Conservation (phyloP, 2,329 filamentous ascomycete genomes). For the Graphiopsis chlorocephala region DNA sequence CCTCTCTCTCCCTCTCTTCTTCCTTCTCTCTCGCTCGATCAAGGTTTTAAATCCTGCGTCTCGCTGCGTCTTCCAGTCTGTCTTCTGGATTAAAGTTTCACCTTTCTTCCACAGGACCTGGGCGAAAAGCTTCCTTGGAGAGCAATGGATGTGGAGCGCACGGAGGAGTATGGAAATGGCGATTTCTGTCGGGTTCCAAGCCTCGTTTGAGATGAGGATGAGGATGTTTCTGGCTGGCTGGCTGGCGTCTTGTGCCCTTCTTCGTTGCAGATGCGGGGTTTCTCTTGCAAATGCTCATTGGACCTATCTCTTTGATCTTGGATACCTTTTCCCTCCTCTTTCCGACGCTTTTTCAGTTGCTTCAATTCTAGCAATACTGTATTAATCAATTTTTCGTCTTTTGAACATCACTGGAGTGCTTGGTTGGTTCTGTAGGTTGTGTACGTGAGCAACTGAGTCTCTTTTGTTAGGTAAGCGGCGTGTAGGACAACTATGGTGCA, state of each 20-base stretch:
- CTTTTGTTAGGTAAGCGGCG: too few relatives aligned
- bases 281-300: neutral
- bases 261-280: neutral
- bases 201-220: neutral
- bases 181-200: too few relatives aligned
- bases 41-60: neutral
- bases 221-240: neutral
- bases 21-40: neutral
- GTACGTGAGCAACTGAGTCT: neutral
- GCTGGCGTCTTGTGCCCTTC: neutral
- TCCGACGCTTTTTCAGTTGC: neutral
- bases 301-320: neutral
- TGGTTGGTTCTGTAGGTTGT: neutral
- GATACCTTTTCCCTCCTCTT: neutral
- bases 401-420: neutral
- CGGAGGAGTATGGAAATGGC: too few relatives aligned
- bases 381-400: constrained; percentile 1
- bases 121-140: too few relatives aligned
- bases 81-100: neutral
- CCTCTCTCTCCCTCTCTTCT: neutral
- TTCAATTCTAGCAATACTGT: constrained; percentile 7
- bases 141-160: too few relatives aligned
- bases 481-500: too few relatives aligned
- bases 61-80: neutral
- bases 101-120: neutral